These are phyloP conservation scores for Ascochyta lentis DNA, from an alignment of 2,329 filamentous ascomycete genomes.

Conservation along the genomic window DNA sequence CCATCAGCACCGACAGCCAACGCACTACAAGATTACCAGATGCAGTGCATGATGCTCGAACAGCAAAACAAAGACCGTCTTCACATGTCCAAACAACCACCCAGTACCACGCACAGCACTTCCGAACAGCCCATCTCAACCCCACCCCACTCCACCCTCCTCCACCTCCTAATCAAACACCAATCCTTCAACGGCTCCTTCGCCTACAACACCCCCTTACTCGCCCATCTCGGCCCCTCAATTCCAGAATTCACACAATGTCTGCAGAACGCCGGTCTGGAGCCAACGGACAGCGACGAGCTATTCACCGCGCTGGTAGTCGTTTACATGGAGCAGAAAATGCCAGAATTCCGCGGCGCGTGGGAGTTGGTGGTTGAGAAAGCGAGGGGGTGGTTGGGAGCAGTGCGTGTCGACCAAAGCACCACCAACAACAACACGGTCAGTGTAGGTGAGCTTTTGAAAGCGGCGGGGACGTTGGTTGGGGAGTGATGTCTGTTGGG, in stretches of 20 bases:
- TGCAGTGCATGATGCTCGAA: slow-evolving; percentile 82
- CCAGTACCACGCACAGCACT: no score
- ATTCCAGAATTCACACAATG: background rate
- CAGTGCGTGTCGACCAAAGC: no score
- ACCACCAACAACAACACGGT: no score
- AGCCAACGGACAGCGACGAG: background rate
- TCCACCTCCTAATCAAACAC: slow-evolving; percentile 59
- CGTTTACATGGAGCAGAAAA: slow-evolving; percentile 56
- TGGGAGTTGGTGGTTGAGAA: slow-evolving; percentile 72
- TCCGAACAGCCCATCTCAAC: background rate
- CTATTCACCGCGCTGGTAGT: slow-evolving; percentile 55
- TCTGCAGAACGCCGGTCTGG: background rate
- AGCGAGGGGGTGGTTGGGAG: slow-evolving; percentile 54
- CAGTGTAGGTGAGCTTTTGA: no score
- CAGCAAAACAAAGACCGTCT: slow-evolving; percentile 85
- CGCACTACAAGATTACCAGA: slow-evolving; percentile 77
- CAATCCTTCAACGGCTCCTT: slow-evolving; percentile 66
- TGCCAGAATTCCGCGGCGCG: slow-evolving; percentile 57
- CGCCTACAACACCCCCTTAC: slow-evolving; percentile 45
- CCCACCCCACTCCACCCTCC: slow-evolving; percentile 37
- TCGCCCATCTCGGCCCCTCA: slow-evolving; percentile 1
- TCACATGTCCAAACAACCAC: slow-evolving; percentile 64
- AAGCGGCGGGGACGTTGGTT: no score
- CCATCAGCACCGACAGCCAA: background rate
- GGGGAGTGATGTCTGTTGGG: no score